Conservation (phyloP, 345 rosid genomes). For the Stellera chamaejasme region DNA sequence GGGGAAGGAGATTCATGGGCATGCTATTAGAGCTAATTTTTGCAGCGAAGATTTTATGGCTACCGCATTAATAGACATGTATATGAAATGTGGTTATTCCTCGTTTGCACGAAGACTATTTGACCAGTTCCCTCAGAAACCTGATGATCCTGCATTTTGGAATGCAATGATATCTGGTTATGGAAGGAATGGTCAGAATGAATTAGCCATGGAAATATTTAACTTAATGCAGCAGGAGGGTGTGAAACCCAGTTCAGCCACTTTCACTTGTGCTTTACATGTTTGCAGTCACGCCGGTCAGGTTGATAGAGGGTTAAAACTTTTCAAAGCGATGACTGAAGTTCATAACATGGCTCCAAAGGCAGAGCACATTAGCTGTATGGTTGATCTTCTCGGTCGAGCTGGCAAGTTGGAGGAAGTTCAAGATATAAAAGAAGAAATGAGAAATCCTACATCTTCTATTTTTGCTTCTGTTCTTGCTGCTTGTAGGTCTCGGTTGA, state of each 20-base stretch:
- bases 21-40: constrained; percentile 29
- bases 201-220: constrained; percentile 40
- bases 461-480: constrained; percentile 52
- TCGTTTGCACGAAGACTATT: constrained; percentile 34
- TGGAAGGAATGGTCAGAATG: constrained; percentile 54
- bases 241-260: constrained; percentile 43
- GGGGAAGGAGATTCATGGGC: constrained; percentile 58
- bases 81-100: constrained; percentile 53
- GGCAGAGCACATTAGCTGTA: constrained; percentile 42
- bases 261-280: constrained; percentile 39
- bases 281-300: constrained; percentile 50
- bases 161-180: constrained; percentile 72
- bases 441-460: constrained; percentile 38
- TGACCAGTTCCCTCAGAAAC: constrained; percentile 34
- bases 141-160: constrained; percentile 62
- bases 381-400: constrained; percentile 52
- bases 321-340: constrained; percentile 33
- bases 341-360: constrained; percentile 32
- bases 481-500: constrained; percentile 37
- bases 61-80: constrained; percentile 50
- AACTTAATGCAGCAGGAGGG: constrained; percentile 32
- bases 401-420: constrained; percentile 52
- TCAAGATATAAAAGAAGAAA: constrained; percentile 28
- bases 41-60: constrained; percentile 30
- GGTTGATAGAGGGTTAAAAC: constrained; percentile 34